Base-by-base conservation (phyloP, 192 early-diverging fungal genomes). In the Backusella morwellensis region DNA sequence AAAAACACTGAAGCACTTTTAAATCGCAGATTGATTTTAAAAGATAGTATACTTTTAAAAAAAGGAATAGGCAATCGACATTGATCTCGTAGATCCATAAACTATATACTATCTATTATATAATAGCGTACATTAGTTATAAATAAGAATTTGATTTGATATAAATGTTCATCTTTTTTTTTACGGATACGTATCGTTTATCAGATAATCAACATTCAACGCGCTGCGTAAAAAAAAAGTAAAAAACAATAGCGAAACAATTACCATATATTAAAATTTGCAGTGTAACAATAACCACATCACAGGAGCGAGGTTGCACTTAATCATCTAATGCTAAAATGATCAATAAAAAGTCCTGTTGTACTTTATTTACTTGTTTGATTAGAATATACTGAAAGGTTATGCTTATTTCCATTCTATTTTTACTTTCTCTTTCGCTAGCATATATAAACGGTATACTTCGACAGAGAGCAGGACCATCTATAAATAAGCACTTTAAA, bases 1-100 rank as follows among this genome's bases (percentile, higher is more conserved):
- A 56, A 56, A 21, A 44, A 15, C 3, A 0, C 4, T 44, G 42
- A 44, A 6, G 54, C 19, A 56, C 21, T 21, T 56, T 56, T 56
- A 56, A 56, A 56, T 56, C 54, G 54, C 54, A 56, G 54, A 56
- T 56, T 56, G 19, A 56, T 56, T 56, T 56, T 21, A 56, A 56
- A 56, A 56, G 21, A 56, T 56, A 21, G 21, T 56, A 56, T 56
- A 12, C 15, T 56, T 7, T 56, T 26, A 56, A 54, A 19, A 54
- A 56, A 56, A 56, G 54, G 21, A 21, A 56, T 23, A 56, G n/a
- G 8, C 2, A 56, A 56, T 56, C 21, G 7, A 9, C 6, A 21
- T 9, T 56, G 21, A 56, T 56, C 6, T 56, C 9, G 21, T 21
- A 56, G 19, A 11, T 56, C 54, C 42, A 6, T 44, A 44, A 17